Conservation (phyloP, 352 stramenopile species). For the Phytopythium delawarense region DNA sequence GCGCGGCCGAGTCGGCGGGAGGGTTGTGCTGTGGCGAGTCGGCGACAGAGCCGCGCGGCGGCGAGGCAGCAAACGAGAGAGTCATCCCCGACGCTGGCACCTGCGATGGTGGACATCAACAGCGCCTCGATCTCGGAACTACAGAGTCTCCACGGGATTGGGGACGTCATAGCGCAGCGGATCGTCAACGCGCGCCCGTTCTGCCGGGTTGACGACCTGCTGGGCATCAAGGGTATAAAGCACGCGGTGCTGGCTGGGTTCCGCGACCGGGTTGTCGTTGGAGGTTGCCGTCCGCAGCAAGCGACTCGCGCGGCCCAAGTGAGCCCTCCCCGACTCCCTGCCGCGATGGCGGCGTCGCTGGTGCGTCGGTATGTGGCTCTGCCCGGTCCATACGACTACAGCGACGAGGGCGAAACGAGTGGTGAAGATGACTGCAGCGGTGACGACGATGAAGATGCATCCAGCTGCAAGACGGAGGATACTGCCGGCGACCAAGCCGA, state of each 20-base stretch:
- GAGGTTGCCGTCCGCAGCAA: background rate
- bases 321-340: background rate
- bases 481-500: background rate
- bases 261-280: slow-evolving; percentile 12
- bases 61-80: background rate
- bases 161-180: slow-evolving; percentile 26
- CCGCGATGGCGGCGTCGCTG: background rate
- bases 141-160: slow-evolving; percentile 34
- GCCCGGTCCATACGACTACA: background rate
- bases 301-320: background rate
- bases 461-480: background rate
- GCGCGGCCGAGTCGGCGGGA: background rate
- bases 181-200: slow-evolving; percentile 52
- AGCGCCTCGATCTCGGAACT: slow-evolving; percentile 32
- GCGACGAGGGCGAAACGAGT: slow-evolving; percentile 3
- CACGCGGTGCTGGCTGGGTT: slow-evolving; percentile 17
- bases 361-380: background rate
- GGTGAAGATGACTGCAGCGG: background rate
- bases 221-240: slow-evolving; percentile 41
- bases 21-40: too few relatives aligned
- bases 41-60: background rate
- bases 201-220: slow-evolving; percentile 37
- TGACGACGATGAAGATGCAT: background rate
- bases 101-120: slow-evolving; percentile 40
- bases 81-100: background rate